Base-by-base conservation (phyloP, 352 stramenopile species). In the Phytopythium litorale region DNA sequence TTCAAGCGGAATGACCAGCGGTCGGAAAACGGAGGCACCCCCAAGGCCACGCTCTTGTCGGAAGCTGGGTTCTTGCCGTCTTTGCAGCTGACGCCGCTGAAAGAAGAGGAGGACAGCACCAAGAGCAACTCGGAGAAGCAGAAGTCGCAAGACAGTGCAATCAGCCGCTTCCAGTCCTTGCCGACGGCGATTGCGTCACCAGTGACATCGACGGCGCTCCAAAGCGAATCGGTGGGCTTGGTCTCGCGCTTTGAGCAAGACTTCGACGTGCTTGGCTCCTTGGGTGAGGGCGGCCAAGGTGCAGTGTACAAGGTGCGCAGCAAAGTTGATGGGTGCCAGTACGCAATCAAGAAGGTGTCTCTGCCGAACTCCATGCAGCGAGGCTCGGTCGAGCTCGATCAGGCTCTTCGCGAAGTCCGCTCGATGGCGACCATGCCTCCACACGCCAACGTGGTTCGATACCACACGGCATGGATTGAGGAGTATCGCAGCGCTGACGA, bases 391-490 rank as follows among this genome's bases (percentile, higher is more conserved):
- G 67, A 68, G 21, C 72, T 84, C 16, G 76, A 84, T 25, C 79
- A 92, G 65, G 80, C 78, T 13, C 56, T 91, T 23, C 83, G 83
- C 60, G 83, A 94, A 75, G 81, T 90, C 33, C 81, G 83, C 8
- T 79, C 81, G 3, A 94, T 92, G 85, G 81, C 83, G 6, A 75
- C 71, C 0, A 87, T 94, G 69, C 67, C 76, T 19, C 73, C 76
- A 4, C 83, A 94, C 67, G 30, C 54, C 2, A 94, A 94, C 56
- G 82, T 94, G 7, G 81, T 94, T 50, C 76, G 81, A 6, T 94
- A 94, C 61, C 84, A 92, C 64, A 91, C 81, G 7, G 79, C 85
- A 0, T 94, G 83, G 85, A 77, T 89, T 9, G 85, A 94, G 62
- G 70, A 86, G 21, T 70, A 87, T 32, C 60, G 62, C 32, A 68